Evolutionary conservation across 305 asterid genomes (phyloP).

Genomic region (Withania somnifera): DNA sequence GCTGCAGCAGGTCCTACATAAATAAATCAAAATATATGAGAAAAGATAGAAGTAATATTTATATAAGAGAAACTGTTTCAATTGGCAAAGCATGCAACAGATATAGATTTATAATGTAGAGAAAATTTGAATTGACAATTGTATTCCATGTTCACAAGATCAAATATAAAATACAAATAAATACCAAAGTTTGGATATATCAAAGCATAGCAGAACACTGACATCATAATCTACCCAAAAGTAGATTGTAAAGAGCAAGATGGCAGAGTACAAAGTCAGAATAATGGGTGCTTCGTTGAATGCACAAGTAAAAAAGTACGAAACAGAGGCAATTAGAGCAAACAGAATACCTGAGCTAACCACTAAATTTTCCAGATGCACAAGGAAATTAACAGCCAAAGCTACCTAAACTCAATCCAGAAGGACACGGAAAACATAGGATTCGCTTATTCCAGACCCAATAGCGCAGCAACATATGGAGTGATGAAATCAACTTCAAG

Average conservation of each 20-base stretch:
- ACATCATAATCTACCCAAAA: background rate
- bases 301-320: background rate
- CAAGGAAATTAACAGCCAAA: background rate
- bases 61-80: background rate
- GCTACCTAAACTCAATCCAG: background rate
- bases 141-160: background rate
- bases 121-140: background rate
- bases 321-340: background rate
- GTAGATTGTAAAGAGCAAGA: background rate
- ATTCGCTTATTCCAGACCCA: background rate
- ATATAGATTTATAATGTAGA: background rate
- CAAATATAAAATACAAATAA: background rate
- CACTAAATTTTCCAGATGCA: background rate
- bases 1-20: slow-evolving; percentile 67
- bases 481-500: background rate
- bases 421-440: background rate
- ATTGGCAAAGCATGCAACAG: background rate
- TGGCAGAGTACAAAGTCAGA: background rate
- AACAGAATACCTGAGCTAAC: background rate
- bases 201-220: background rate
- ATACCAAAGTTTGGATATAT: background rate
- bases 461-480: background rate
- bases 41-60: background rate
- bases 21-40: slow-evolving; percentile 1
- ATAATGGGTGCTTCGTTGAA: background rate